Base-by-base conservation (phyloP, 192 early-diverging fungal genomes). In the Podila verticillata region DNA sequence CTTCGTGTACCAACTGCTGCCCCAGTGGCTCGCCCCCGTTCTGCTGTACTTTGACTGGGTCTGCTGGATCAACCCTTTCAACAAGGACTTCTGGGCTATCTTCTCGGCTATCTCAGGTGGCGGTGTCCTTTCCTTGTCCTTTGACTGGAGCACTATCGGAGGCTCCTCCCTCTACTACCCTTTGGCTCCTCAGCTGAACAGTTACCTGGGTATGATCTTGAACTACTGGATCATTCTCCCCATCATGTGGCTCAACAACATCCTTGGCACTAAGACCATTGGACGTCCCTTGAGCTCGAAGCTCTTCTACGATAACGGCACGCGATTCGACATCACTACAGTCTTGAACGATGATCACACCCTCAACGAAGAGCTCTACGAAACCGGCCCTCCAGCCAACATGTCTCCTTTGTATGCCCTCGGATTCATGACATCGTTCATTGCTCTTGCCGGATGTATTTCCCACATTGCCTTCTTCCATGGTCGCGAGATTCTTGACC, bases 191-290 rank as follows among this genome's bases (percentile, higher is more conserved):
- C 78, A 81, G 30, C 60, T 81, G 22, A 66, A 65, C 68, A 82
- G 89, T 30, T 88, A 92, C 67, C 86, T 85, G 1, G 91, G 91
- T 5, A 87, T 89, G 62, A 83, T 91, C 29, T 74, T 92, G 4
- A 85, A 90, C 32, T 89, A 92, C 70, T 95, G 92, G 90, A 83
- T 94, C 68, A 81, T 91, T n/a, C 86, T 89, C 1, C 95, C 94
- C 19, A 87, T 88, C 12, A 75, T 87, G 6, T 93, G 92, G 71
- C 89, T 91, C 72, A 86, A 75, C 57, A 85, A 93, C 57, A 72
- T 84, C n/a, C 31, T 74, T 13, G 65, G 65, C 13, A 65, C 59
- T 24, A 74, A 74, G 72, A 62, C 72, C 28, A 67, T 62, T 0
- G 72, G 72, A 8, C 35, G 48, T n/a, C 72, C 65, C 1, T 62